A percentile compares a stretch with the other conserved stretches of the same genome.
phyloP scores from a whole-genome alignment of 805 yeast genomes.

The Candida piceae region DNA sequence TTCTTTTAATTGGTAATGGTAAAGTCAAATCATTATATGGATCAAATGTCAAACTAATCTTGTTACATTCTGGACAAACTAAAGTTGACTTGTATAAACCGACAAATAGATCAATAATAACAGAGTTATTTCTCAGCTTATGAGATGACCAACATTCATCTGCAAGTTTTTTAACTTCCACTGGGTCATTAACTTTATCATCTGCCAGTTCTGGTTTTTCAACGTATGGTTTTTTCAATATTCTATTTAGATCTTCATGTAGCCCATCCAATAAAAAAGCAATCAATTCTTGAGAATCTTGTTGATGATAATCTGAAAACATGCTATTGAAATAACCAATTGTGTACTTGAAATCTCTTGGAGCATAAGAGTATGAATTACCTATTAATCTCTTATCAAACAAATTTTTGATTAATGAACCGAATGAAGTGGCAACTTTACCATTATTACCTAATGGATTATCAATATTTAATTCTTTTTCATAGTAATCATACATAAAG shows the following conservation, averaged over 20 bases:
- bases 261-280: conserved; percentile 84
- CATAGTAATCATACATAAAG: conserved; percentile 57
- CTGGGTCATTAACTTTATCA: conserved; percentile 49
- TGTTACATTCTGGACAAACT: conserved; percentile 78
- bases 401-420: conserved; percentile 54
- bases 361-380: conserved; percentile 38
- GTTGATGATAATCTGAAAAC: conserved; percentile 81
- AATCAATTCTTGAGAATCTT: conserved; percentile 89
- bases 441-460: conserved; percentile 90
- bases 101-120: conserved; percentile 79
- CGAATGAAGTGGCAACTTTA: conserved; percentile 73
- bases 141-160: conserved; percentile 76
- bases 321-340: conserved; percentile 74
- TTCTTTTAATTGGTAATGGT: conserved; percentile 74
- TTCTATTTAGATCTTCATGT: conserved; percentile 88
- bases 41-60: conserved; percentile 84
- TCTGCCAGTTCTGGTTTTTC: conserved; percentile 81
- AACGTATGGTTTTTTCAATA: conserved; percentile 74
- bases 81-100: conserved; percentile 89
- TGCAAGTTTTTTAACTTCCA: conserved; percentile 60
- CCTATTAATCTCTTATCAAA: conserved; percentile 34
- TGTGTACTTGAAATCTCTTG: conserved; percentile 71
- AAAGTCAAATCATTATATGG: conserved; percentile 88
- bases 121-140: conserved; percentile 74
- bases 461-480: conserved; percentile 59